Conservation (phyloP, 2,329 filamentous ascomycete genomes). For the Podosphaera leucotricha region DNA sequence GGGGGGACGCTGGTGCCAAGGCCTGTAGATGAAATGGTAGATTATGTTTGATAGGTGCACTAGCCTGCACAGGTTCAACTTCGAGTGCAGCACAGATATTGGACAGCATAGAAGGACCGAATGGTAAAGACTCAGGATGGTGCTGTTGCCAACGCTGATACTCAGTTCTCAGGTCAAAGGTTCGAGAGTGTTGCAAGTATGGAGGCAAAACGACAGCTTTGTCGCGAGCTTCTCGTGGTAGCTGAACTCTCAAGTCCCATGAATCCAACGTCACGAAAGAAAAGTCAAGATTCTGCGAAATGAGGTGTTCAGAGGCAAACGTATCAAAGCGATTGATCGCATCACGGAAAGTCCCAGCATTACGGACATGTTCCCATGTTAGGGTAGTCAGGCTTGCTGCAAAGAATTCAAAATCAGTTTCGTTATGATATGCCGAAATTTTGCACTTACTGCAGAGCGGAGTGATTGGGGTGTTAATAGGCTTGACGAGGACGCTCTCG, state of each 20-base stretch:
- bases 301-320: conserved; percentile 79
- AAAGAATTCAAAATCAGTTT: conserved; percentile 2
- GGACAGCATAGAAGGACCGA: conserved; percentile 80
- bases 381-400: conserved; percentile 87
- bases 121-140: conserved; percentile 89
- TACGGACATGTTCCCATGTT: conserved; percentile 97
- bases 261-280: conserved; percentile 96
- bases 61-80: conserved; percentile 92
- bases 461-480: conserved; percentile 95
- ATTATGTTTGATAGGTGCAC: conserved; percentile 96
- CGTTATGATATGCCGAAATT: background rate
- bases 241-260: conserved; percentile 93
- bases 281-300: conserved; percentile 81
- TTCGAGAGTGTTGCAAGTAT: conserved; percentile 92
- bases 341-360: conserved; percentile 90
- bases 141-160: conserved; percentile 98
- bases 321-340: conserved; percentile 86
- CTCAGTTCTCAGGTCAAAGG: conserved; percentile 89
- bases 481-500: conserved; percentile 91
- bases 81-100: conserved; percentile 97
- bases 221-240: conserved; percentile 90
- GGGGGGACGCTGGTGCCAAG: conserved; percentile 78
- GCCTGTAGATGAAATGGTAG: conserved; percentile 94
- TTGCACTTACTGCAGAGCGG: conserved; percentile 80
- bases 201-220: conserved; percentile 92